Evolutionary conservation across 495 filamentous ascomycete genomes (phyloP).

Genomic region (Podospora appendiculata): DNA sequence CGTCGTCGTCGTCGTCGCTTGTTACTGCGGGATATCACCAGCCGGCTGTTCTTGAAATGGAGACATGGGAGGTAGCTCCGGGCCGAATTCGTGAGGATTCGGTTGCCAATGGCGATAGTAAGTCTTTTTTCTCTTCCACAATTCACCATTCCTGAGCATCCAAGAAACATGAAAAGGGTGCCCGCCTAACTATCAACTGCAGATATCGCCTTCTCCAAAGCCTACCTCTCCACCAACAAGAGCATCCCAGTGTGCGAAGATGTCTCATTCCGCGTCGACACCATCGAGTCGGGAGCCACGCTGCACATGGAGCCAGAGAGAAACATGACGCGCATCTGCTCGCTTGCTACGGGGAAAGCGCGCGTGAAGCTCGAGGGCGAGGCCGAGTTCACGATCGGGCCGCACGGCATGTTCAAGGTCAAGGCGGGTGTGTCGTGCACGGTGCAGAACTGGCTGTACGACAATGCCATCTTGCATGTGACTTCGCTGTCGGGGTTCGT

Average conservation of each 20-base stretch:
- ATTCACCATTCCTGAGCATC: background rate
- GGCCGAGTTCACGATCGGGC: slow-evolving; percentile 27
- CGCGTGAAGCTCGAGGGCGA: slow-evolving; percentile 17
- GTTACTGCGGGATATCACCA: background rate
- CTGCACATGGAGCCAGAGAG: slow-evolving; percentile 13
- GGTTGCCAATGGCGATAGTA: slow-evolving; percentile 15
- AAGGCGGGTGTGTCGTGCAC: slow-evolving; percentile 14
- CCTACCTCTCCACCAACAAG: slow-evolving; percentile 23
- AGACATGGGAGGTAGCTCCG: slow-evolving; percentile 18
- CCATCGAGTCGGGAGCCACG: slow-evolving; percentile 17
- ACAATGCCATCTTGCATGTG: slow-evolving; percentile 28
- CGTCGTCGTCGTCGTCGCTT: background rate
- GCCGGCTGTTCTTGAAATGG: slow-evolving; percentile 22
- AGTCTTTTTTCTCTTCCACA: background rate
- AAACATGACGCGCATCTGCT: slow-evolving; percentile 21
- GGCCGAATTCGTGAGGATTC: slow-evolving; percentile 10
- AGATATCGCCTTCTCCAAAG: slow-evolving; percentile 31
- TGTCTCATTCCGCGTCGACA: slow-evolving; percentile 26
- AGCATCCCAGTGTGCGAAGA: slow-evolving; percentile 20
- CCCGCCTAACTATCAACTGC: background rate
- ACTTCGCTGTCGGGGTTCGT: slow-evolving; percentile 15
- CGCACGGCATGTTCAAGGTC: slow-evolving; percentile 26
- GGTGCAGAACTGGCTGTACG: slow-evolving; percentile 24
- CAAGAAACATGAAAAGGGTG: too few relatives aligned
- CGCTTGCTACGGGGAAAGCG: slow-evolving; percentile 28